Conservation (phyloP, 306 rosid genomes). For the Cicer chorassanicum region DNA sequence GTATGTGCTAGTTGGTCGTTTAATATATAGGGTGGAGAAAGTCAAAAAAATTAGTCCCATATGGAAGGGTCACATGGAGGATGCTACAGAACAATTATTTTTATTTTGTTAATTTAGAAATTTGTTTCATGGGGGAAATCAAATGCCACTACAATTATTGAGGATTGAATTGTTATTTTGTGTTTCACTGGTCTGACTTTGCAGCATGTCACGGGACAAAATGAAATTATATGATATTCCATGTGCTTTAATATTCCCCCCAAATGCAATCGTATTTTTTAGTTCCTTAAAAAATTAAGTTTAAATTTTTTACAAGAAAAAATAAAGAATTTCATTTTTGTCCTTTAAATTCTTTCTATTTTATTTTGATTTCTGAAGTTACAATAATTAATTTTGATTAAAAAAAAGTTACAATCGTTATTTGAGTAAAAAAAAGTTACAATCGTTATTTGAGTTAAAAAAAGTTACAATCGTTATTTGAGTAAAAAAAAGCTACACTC, state of each 20-base stretch:
- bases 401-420: too few species aligned
- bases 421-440: too few species aligned
- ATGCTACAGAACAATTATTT: constrained; percentile 30
- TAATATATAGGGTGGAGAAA: not conserved
- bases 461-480: too few species aligned
- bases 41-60: not conserved
- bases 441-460: too few species aligned
- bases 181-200: constrained; percentile 20
- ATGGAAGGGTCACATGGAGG: constrained; percentile 48
- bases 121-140: constrained; percentile 34
- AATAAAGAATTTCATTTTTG: too few species aligned
- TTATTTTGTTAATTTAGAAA: not conserved
- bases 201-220: constrained; percentile 49
- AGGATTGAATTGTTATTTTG: constrained; percentile 1
- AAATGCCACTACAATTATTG: constrained; percentile 37
- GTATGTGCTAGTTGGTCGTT: constrained; percentile 30
- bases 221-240: not conserved
- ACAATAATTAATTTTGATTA: too few species aligned
- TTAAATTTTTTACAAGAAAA: too few species aligned
- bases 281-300: too few species aligned
- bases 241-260: constrained; percentile 33
- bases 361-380: too few species aligned
- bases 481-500: too few species aligned
- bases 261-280: not conserved
- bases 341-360: too few species aligned